Conservation (phyloP, 257 asterid genomes). For the Solanum etuberosum region DNA sequence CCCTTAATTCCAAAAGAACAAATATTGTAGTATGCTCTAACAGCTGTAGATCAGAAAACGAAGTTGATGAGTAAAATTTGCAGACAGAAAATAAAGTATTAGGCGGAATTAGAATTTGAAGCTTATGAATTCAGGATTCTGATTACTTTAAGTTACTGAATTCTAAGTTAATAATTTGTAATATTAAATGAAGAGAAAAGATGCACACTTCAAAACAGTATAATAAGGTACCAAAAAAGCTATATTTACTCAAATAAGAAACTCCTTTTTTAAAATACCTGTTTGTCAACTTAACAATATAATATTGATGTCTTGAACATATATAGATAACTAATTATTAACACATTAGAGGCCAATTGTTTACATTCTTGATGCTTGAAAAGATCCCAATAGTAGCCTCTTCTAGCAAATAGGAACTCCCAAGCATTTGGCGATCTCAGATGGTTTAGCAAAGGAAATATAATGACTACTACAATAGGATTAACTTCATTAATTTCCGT, state of each 20-base stretch:
- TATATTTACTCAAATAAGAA: background rate
- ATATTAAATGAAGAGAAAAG: background rate
- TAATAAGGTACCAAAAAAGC: background rate
- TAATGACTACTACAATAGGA: background rate
- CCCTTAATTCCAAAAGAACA: background rate
- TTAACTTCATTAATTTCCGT: background rate
- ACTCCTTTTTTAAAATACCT: background rate
- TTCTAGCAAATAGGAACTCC: background rate
- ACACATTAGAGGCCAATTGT: background rate
- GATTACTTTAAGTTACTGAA: background rate
- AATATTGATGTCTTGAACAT: background rate
- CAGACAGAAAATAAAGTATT: background rate
- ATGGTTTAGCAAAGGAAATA: slow-evolving; percentile 1
- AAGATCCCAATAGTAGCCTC: background rate
- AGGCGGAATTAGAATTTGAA: background rate
- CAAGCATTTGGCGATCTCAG: background rate
- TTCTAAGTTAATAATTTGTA: background rate
- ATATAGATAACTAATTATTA: background rate
- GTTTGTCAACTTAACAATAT: background rate
- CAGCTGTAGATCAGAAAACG: background rate
- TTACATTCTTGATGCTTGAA: background rate
- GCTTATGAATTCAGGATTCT: background rate
- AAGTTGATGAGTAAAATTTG: background rate
- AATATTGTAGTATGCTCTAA: background rate
- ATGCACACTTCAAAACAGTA: background rate